Evolutionary conservation across 768 basidiomycete genomes (phyloP).

Genomic region (Suillus alpinus): DNA sequence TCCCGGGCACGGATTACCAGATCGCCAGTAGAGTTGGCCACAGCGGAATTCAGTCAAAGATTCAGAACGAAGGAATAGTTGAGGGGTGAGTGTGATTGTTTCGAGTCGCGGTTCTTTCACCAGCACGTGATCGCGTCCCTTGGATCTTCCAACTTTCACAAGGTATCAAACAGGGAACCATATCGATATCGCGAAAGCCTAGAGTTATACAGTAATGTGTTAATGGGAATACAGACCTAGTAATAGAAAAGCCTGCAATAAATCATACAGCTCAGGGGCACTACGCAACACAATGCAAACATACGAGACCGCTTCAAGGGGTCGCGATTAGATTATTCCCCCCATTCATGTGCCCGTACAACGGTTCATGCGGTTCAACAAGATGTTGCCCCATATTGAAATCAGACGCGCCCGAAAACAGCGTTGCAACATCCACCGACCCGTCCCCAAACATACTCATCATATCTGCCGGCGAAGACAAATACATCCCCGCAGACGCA

Average conservation of each 20-base stretch:
- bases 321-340: slow-evolving; percentile 24
- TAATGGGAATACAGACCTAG: not conserved
- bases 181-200: not conserved
- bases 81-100: not conserved
- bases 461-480: slow-evolving; percentile 55
- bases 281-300: slow-evolving; percentile 1
- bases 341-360: slow-evolving; percentile 25
- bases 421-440: slow-evolving; percentile 34
- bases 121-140: not conserved
- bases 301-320: slow-evolving; percentile 17
- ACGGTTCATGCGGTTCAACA: slow-evolving; percentile 23
- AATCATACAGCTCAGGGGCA: slow-evolving; percentile 17
- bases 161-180: not conserved
- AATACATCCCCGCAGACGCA: slow-evolving; percentile 41
- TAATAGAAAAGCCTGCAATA: slow-evolving; percentile 6
- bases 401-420: slow-evolving; percentile 26
- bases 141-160: not conserved
- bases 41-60: not conserved
- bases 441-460: slow-evolving; percentile 60
- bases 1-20: not conserved
- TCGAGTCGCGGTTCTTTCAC: not conserved
- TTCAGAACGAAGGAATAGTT: not conserved
- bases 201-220: not conserved
- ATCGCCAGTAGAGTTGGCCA: not conserved
- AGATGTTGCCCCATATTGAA: slow-evolving; percentile 27